Evolutionary conservation across 2,329 filamentous ascomycete species (phyloP), one percentile per base, ranked within the genome.

Genomic region (Xylariaceae sp.): DNA sequence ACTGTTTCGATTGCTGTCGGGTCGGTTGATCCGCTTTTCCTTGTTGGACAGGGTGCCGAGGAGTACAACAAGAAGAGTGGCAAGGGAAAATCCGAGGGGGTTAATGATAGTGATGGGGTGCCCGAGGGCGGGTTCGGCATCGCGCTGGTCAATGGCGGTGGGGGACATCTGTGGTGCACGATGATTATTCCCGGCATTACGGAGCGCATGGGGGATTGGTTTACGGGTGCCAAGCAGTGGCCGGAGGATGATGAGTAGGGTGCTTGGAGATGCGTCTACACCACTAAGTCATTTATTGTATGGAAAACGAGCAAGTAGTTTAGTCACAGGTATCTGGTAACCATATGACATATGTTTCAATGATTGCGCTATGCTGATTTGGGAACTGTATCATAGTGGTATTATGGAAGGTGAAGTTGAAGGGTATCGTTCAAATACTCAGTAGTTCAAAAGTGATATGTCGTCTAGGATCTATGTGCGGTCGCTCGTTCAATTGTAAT

Each of bases 151-250:
- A 64, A 55, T 21, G 62, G 63, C 4, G 61, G 63, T 0, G 63
- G 63, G 10, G 55, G 54, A 14, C 68, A 77, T 50, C 48, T 67
- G 10, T 77, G 64, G 58, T 70, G 67, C 33, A 58, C 58, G 39
- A 73, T 74, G 42, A 67, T 71, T 57, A 72, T 79, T 27, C 58
- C 61, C 17, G 76, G 74, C 1, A 68, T 76, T 37, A 77, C 74
- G 12, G 72, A 77, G 49, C 57, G 62, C 34, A 53, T 72, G 37
- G 52, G 6, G 16, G 39, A 37, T 27, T 11, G 45, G n/a, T 33
- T 42, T 22, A 23, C 17, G 16, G 19, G 37, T 5, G 49, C 46
- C 3, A 5, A 3, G 17, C 42, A 38, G 47, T 49, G 21, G 32
- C 10, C 39, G 4, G 22, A 22, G 17, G 21, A 37, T 40, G 4